Evolutionary conservation across 2,329 filamentous ascomycete genomes (phyloP).

Genomic region (Phaeosphaeria sp.): DNA sequence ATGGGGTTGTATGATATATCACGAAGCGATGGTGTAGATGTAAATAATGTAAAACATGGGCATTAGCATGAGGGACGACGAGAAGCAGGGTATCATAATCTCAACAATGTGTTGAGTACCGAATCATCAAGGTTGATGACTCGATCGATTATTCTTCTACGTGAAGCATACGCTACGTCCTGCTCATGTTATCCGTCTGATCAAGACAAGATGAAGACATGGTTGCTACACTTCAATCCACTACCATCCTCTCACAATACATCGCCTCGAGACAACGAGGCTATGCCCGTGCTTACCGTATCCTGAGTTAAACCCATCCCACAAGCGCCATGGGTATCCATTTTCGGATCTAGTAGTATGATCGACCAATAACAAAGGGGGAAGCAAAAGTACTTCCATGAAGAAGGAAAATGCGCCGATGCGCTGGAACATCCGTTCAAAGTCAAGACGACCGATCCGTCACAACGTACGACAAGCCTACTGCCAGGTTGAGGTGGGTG

Average conservation of each 20-base stretch:
- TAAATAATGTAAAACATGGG: background rate
- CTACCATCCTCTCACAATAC: background rate
- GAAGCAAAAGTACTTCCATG: background rate
- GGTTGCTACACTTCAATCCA: background rate
- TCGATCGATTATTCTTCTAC: no score
- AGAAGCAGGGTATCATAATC: no score
- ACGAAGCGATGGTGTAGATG: background rate
- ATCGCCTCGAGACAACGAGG: background rate
- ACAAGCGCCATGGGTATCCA: slow-evolving; percentile 3
- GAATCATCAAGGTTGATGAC: no score
- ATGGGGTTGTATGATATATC: background rate
- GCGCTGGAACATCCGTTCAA: background rate
- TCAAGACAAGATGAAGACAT: background rate
- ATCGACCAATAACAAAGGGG: background rate
- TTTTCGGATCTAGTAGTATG: background rate
- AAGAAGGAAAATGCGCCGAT: background rate
- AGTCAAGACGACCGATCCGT: background rate
- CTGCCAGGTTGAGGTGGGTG: slow-evolving; percentile 23
- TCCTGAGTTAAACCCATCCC: background rate
- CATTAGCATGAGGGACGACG: no score
- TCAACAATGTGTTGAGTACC: no score
- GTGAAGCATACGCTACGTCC: background rate
- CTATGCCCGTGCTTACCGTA: background rate
- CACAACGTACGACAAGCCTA: slow-evolving; percentile 11
- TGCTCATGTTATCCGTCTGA: background rate